These are phyloP conservation scores for Pelargonium australe DNA, from an alignment of 441 rosid species.

Conservation along the genomic window DNA sequence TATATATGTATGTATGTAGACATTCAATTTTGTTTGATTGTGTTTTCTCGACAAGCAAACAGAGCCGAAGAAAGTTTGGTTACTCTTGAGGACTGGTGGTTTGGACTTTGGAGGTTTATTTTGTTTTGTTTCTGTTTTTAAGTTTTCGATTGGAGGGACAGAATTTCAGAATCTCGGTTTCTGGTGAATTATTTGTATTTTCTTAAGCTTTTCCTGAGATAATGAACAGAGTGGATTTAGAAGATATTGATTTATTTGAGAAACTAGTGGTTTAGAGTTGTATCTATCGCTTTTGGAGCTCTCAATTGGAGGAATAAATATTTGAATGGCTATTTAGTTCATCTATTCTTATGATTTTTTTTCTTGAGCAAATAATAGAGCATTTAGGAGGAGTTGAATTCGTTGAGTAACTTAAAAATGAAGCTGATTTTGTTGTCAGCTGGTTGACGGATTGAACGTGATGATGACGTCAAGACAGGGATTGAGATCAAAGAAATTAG, in stretches of 20 bases:
- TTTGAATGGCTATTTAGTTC: too few species aligned
- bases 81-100: neutral
- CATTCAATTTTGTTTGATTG: neutral
- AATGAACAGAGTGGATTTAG: neutral
- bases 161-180: neutral
- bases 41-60: slow-evolving; percentile 7
- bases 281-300: neutral
- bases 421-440: slow-evolving; percentile 18
- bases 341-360: too few species aligned
- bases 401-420: slow-evolving; percentile 12
- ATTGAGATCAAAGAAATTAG: slow-evolving; percentile 51
- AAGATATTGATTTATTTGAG: neutral
- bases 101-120: neutral
- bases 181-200: neutral
- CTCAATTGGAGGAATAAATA: neutral
- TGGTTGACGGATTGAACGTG: slow-evolving; percentile 24
- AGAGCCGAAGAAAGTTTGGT: neutral
- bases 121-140: slow-evolving; percentile 1
- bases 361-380: neutral
- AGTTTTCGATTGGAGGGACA: neutral
- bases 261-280: neutral
- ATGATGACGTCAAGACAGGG: slow-evolving; percentile 69
- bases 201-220: neutral
- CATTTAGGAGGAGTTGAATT: neutral
- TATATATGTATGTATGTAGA: too few species aligned